Conservation (phyloP, 352 stramenopile species). For the Elongisporangium anandrum region DNA sequence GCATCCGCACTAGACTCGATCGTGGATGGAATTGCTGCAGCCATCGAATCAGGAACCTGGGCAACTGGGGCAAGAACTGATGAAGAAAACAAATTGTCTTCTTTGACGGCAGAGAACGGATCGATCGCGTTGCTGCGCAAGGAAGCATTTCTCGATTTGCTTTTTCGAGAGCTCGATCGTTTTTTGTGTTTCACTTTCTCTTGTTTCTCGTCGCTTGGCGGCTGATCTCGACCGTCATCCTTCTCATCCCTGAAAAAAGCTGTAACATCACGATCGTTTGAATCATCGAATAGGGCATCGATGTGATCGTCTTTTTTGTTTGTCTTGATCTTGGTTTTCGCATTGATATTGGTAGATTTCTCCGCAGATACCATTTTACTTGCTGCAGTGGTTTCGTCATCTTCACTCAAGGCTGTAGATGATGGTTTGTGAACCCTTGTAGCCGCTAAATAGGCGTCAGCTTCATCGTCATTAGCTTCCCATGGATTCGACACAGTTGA, state of each 20-base stretch:
- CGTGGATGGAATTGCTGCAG: background rate
- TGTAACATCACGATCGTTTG: conserved; percentile 39
- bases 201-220: background rate
- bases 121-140: background rate
- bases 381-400: background rate
- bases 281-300: conserved; percentile 61
- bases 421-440: background rate
- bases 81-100: background rate
- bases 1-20: conserved; percentile 10
- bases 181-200: background rate
- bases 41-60: background rate
- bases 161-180: background rate
- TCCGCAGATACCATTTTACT: background rate
- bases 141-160: background rate
- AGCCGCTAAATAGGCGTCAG: background rate
- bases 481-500: background rate
- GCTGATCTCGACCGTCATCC: background rate
- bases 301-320: conserved; percentile 39
- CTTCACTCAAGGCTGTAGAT: conserved; percentile 2
- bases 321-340: background rate
- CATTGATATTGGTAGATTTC: background rate
- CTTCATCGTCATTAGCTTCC: background rate
- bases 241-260: conserved; percentile 15
- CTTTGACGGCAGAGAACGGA: background rate
- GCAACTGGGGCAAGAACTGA: background rate